These are phyloP conservation scores for Isabelozyma pseudorhagii DNA, from an alignment of 805 yeast genomes.

Conservation along the genomic window DNA sequence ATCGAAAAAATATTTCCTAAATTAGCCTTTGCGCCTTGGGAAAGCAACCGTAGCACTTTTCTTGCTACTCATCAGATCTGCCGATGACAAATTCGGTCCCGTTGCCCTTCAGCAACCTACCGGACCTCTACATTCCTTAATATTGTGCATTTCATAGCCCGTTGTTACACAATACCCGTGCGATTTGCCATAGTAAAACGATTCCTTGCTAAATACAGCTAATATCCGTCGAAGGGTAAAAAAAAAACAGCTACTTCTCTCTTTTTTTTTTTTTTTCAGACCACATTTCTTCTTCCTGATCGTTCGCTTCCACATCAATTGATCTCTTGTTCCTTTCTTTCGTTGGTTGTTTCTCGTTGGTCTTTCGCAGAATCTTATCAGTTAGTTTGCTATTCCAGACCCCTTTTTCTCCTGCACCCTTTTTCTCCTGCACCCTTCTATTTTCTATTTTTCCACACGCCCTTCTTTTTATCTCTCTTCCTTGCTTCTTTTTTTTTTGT, in stretches of 20 bases:
- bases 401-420: background rate
- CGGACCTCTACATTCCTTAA: background rate
- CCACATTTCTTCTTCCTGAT: no score
- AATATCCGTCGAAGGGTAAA: no score
- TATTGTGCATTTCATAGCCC: background rate
- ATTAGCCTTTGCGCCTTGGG: background rate
- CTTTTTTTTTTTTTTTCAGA: no score
- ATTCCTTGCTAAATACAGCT: no score
- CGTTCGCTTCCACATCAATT: background rate
- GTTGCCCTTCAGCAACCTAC: background rate
- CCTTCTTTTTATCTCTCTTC: background rate
- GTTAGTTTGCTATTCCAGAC: background rate
- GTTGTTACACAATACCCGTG: background rate
- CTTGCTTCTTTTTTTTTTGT: no score
- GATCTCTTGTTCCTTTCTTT: background rate
- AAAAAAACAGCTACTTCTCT: no score
- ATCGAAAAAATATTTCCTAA: background rate
- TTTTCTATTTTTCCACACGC: background rate
- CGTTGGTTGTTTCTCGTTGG: background rate
- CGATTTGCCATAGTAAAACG: no score
- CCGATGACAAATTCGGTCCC: background rate
- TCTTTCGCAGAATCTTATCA: background rate
- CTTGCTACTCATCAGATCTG: background rate
- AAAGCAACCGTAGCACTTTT: background rate
- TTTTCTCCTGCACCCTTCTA: background rate